phyloP scores from a whole-genome alignment of 1,139 yeast species.

The Maudiozyma humilis region DNA sequence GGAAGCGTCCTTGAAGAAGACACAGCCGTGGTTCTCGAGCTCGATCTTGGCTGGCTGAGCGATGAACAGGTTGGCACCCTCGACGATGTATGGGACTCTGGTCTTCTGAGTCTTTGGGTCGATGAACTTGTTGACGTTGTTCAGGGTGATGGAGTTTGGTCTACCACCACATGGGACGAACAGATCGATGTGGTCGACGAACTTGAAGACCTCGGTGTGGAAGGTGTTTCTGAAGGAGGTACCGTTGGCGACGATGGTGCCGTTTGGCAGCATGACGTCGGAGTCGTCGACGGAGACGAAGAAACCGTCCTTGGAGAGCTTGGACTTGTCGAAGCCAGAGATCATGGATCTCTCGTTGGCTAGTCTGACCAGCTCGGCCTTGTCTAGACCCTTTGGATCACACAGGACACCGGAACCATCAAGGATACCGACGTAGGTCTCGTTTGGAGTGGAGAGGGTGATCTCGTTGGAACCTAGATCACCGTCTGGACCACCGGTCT shows the following conservation, averaged over 20 bases:
- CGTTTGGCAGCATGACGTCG: conserved; percentile 71
- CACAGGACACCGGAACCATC: conserved; percentile 95
- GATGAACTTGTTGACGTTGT: conserved; percentile 66
- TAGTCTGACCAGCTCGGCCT: conserved; percentile 64
- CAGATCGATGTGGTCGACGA: conserved; percentile 60
- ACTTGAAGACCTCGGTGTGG: conserved; percentile 68
- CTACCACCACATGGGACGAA: conserved; percentile 99
- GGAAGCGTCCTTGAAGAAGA: conserved; percentile 90
- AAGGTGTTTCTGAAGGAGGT: conserved; percentile 86
- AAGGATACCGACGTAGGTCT: conserved; percentile 77
- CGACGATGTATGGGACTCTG: conserved; percentile 80
- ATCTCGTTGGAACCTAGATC: conserved; percentile 96
- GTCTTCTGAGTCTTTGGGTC: conserved; percentile 71
- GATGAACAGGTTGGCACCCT: conserved; percentile 93
- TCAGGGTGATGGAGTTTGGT: conserved; percentile 90
- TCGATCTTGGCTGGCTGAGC: conserved; percentile 88
- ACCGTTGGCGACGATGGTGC: conserved; percentile 67
- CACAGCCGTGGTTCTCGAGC: conserved; percentile 77
- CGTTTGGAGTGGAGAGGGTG: conserved; percentile 63
- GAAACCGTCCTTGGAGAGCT: conserved; percentile 69
- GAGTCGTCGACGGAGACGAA: conserved; percentile 79
- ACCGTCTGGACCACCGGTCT: conserved; percentile 99
- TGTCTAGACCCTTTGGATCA: conserved; percentile 84
- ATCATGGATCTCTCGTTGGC: conserved; percentile 77
- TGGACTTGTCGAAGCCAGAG: conserved; percentile 55